Evolutionary conservation across 768 basidiomycete genomes (phyloP).

Genomic region (Tricholoma flavovirens): DNA sequence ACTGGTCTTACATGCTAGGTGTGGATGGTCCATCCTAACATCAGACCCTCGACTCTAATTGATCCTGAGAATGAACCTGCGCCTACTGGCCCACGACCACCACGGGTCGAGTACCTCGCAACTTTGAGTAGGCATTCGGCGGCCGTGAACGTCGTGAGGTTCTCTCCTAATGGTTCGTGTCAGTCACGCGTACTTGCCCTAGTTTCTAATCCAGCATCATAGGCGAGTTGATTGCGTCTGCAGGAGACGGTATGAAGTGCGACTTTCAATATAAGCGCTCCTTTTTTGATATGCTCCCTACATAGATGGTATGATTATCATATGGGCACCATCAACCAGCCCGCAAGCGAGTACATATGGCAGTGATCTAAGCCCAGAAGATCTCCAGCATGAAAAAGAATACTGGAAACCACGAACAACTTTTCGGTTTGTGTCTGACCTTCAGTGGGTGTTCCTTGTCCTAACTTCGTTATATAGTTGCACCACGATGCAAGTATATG

Average conservation of each 20-base stretch:
- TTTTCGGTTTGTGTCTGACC: slow-evolving; percentile 53
- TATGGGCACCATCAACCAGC: slow-evolving; percentile 83
- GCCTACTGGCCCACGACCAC: slow-evolving; percentile 35
- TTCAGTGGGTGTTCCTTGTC: not conserved
- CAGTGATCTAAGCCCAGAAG: slow-evolving; percentile 73
- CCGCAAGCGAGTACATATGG: slow-evolving; percentile 73
- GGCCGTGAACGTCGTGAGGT: slow-evolving; percentile 93
- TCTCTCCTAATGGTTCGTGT: slow-evolving; percentile 82
- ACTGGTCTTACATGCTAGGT: slow-evolving; percentile 42
- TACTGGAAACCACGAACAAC: slow-evolving; percentile 89
- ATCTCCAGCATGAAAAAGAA: slow-evolving; percentile 87
- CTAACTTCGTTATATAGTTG: slow-evolving; percentile 45
- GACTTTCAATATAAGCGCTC: slow-evolving; percentile 1
- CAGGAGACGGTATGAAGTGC: slow-evolving; percentile 80
- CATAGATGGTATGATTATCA: slow-evolving; percentile 92
- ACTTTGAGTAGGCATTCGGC: slow-evolving; percentile 91
- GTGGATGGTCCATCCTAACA: slow-evolving; percentile 94
- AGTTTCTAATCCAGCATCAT: slow-evolving; percentile 7
- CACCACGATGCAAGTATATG: slow-evolving; percentile 95
- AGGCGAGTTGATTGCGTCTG: slow-evolving; percentile 93
- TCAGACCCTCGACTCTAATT: slow-evolving; percentile 58
- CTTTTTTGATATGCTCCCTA: slow-evolving; percentile 10
- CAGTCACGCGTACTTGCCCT: slow-evolving; percentile 1
- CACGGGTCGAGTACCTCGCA: slow-evolving; percentile 94
- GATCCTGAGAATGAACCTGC: slow-evolving; percentile 30